phyloP scores from a whole-genome alignment of 2,329 filamentous ascomycete species.

The Aspergillus sp. region DNA sequence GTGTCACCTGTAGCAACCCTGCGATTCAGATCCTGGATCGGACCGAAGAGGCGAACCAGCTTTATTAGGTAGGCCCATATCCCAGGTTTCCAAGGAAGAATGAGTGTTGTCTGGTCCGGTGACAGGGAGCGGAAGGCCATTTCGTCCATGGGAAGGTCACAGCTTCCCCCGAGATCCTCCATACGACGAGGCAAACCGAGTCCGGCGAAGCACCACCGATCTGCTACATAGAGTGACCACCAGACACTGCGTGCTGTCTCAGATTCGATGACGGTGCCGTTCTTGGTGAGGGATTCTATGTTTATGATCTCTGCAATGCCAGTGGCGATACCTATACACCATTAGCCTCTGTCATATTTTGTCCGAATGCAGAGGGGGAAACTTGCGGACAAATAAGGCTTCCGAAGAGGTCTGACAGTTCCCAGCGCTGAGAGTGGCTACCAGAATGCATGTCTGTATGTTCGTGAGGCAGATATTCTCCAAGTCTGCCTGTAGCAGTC shows the following conservation, averaged over 20 bases:
- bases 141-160: background rate
- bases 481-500: constrained; percentile 49
- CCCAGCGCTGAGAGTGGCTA: constrained; percentile 28
- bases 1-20: constrained; percentile 19
- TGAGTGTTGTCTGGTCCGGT: no score
- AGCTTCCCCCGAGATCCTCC: constrained; percentile 6
- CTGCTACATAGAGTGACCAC: constrained; percentile 35
- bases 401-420: constrained; percentile 28
- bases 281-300: no score
- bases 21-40: constrained; percentile 36
- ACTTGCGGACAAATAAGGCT: constrained; percentile 27
- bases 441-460: constrained; percentile 34
- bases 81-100: constrained; percentile 15
- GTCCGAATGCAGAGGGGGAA: no score
- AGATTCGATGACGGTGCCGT: no score
- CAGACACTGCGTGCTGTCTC: constrained; percentile 28
- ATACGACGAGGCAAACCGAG: constrained; percentile 32
- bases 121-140: background rate
- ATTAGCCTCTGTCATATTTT: no score
- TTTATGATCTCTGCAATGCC: no score
- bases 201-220: constrained; percentile 33
- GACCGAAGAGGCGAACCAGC: constrained; percentile 29
- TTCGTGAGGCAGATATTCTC: constrained; percentile 24
- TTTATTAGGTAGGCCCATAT: constrained; percentile 27
- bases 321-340: constrained; percentile 9